These are phyloP conservation scores for Hirsutella thompsonii DNA, from an alignment of 2,329 filamentous ascomycete species.

Conservation along the genomic window DNA sequence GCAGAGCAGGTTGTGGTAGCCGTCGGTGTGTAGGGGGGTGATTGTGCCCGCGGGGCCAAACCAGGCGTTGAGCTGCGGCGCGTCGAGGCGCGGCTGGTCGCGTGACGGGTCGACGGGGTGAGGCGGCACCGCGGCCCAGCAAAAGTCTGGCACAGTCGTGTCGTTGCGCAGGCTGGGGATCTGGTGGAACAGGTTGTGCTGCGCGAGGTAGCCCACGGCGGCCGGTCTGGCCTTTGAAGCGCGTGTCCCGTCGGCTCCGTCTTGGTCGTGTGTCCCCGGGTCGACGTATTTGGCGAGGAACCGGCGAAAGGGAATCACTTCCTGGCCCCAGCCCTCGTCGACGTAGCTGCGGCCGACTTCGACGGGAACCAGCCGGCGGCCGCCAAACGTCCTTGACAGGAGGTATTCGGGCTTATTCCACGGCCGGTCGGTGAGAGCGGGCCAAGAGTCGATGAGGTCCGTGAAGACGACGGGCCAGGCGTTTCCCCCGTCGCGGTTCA, in stretches of 20 bases:
- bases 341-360: conserved; percentile 83
- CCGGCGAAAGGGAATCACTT: conserved; percentile 58
- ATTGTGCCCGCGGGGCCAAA: conserved; percentile 80
- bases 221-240: neutral
- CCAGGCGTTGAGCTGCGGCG: conserved; percentile 79
- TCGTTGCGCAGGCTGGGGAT: conserved; percentile 66
- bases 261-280: conserved; percentile 2
- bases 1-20: conserved; percentile 82
- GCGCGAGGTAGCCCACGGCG: conserved; percentile 68
- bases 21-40: conserved; percentile 86
- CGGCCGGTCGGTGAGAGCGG: conserved; percentile 51
- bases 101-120: conserved; percentile 26
- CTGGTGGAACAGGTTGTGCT: conserved; percentile 77
- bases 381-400: conserved; percentile 58
- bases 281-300: conserved; percentile 56
- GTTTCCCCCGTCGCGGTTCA: conserved; percentile 29
- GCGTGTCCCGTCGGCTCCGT: conserved; percentile 6
- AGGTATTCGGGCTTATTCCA: conserved; percentile 72
- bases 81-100: conserved; percentile 29
- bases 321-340: conserved; percentile 72
- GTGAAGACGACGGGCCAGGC: conserved; percentile 58
- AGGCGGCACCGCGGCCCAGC: conserved; percentile 56
- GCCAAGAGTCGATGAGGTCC: conserved; percentile 54
- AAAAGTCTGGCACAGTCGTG: conserved; percentile 72
- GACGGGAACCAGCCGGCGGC: conserved; percentile 69